phyloP scores from a whole-genome alignment of 2,329 filamentous ascomycete species.

The Sodiomyces alkalinus region DNA sequence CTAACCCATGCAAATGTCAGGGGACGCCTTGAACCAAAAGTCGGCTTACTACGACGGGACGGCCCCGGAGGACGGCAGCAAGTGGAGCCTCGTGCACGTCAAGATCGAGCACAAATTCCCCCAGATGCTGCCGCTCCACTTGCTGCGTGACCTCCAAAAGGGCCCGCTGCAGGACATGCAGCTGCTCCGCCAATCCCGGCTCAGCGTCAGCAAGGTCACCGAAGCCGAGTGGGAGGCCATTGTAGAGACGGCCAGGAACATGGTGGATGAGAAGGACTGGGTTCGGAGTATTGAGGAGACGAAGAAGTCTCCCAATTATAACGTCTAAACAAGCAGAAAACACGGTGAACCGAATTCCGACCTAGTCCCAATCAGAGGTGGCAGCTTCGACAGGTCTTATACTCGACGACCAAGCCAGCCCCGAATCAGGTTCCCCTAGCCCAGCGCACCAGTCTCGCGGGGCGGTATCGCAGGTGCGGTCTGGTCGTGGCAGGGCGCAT shows the following conservation, averaged over 20 bases:
- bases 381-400: not conserved
- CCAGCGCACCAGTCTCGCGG: not conserved
- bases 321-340: constrained; percentile 1
- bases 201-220: constrained; percentile 64
- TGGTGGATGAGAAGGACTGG: constrained; percentile 5
- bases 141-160: constrained; percentile 53
- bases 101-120: constrained; percentile 73
- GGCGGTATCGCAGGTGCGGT: not conserved
- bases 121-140: constrained; percentile 39
- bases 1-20: constrained; percentile 1
- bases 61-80: constrained; percentile 39
- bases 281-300: constrained; percentile 4
- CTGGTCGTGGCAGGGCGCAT: too few relatives aligned
- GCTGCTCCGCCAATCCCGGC: constrained; percentile 62
- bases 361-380: not conserved
- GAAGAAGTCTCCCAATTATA: constrained; percentile 6
- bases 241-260: constrained; percentile 5
- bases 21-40: constrained; percentile 15
- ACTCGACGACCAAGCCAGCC: not conserved
- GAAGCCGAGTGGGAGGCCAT: constrained; percentile 42
- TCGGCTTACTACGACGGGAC: constrained; percentile 75
- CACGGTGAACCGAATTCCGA: too few relatives aligned
- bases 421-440: not conserved
- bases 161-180: constrained; percentile 60
- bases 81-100: constrained; percentile 81